A percentile compares a stretch with the other conserved stretches of the same genome.
Evolutionary conservation across 805 yeast genomes (phyloP).

Genomic region (Yamadazyma philogaea): DNA sequence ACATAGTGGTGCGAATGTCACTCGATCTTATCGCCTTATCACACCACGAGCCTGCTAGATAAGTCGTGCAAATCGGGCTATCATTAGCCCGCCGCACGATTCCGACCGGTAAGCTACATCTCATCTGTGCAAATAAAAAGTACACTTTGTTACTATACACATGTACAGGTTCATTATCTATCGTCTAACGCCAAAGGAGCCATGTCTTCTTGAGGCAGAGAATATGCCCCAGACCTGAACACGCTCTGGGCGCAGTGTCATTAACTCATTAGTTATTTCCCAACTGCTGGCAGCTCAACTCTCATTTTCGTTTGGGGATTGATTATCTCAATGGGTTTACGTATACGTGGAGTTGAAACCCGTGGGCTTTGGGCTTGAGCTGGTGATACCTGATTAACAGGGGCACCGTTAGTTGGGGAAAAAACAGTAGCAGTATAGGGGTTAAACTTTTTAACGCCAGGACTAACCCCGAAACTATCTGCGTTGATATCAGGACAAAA

Average conservation of each 20-base stretch:
- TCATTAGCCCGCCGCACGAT: neutral
- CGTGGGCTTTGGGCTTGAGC: constrained; percentile 34
- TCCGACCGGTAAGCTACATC: neutral
- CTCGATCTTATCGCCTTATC: neutral
- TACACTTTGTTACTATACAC: constrained; percentile 1
- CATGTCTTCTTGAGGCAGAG: no score
- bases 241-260: neutral
- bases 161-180: neutral
- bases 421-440: constrained; percentile 66
- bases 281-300: constrained; percentile 40
- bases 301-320: constrained; percentile 61
- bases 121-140: neutral
- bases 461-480: constrained; percentile 33
- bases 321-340: constrained; percentile 59
- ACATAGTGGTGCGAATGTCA: neutral
- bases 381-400: constrained; percentile 12
- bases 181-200: neutral
- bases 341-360: constrained; percentile 53
- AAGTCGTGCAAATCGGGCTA: neutral
- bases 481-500: constrained; percentile 58
- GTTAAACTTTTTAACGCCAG: constrained; percentile 51
- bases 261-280: constrained; percentile 14
- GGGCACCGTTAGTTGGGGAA: constrained; percentile 39
- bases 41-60: neutral
- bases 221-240: no score